phyloP scores from a whole-genome alignment of 139 green algal genomes.

The Pleodorina starrii region DNA sequence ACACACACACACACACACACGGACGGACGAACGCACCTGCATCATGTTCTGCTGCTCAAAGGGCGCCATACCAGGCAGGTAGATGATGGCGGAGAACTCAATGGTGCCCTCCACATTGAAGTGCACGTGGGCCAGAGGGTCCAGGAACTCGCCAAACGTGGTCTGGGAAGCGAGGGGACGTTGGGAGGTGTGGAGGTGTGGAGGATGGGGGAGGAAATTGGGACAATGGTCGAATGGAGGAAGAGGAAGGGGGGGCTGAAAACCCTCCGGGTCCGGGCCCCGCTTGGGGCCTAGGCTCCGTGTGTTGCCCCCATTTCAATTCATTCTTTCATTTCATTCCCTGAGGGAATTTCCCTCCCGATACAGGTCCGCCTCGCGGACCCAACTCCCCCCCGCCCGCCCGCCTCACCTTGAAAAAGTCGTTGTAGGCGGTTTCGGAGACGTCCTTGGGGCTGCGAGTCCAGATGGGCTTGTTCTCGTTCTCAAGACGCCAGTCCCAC shows the following conservation, averaged over 20 bases:
- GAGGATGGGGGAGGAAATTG: too few relatives aligned
- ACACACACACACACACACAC: too few relatives aligned
- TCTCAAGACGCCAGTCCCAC: constrained; percentile 88
- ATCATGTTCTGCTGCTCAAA: constrained; percentile 88
- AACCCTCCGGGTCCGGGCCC: too few relatives aligned
- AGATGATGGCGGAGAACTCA: constrained; percentile 97
- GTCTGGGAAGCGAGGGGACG: background rate
- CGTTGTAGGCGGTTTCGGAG: constrained; percentile 90
- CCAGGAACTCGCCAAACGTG: constrained; percentile 85
- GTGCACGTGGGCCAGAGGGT: constrained; percentile 83
- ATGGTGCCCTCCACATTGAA: constrained; percentile 98
- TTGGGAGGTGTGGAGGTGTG: constrained; percentile 70
- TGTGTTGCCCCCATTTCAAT: too few relatives aligned
- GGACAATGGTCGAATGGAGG: too few relatives aligned
- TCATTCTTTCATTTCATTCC: too few relatives aligned
- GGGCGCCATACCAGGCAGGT: constrained; percentile 96
- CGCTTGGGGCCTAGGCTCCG: too few relatives aligned
- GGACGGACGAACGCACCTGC: too few relatives aligned
- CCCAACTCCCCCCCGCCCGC: background rate
- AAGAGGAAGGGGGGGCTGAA: too few relatives aligned
- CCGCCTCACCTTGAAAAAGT: constrained; percentile 92
- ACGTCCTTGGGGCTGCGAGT: constrained; percentile 87
- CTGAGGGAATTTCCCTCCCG: too few relatives aligned
- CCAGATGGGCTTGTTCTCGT: constrained; percentile 99
- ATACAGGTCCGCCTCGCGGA: too few relatives aligned